phyloP scores from a whole-genome alignment of 805 yeast genomes.

The Starmera caribaea region DNA sequence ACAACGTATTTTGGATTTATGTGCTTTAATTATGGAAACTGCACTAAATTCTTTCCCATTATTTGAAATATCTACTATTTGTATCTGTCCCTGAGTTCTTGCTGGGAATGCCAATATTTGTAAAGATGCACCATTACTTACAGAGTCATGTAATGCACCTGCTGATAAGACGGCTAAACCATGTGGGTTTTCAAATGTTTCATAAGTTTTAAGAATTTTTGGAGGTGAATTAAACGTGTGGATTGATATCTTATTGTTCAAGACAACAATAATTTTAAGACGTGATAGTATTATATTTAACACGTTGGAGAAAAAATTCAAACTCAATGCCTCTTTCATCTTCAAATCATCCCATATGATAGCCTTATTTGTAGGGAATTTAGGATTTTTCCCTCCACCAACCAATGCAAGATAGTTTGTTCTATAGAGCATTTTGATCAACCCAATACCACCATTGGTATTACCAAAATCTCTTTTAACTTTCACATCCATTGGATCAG shows the following conservation, averaged over 20 bases:
- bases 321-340: slow-evolving; percentile 55
- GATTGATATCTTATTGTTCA: slow-evolving; percentile 57
- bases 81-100: slow-evolving; percentile 65
- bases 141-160: slow-evolving; percentile 14
- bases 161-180: slow-evolving; percentile 19
- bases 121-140: slow-evolving; percentile 14
- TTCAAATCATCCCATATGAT: slow-evolving; percentile 90
- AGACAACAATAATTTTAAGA: slow-evolving; percentile 63
- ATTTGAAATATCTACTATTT: slow-evolving; percentile 65
- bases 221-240: slow-evolving; percentile 83
- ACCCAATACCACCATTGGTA: slow-evolving; percentile 51
- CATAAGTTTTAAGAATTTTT: slow-evolving; percentile 31
- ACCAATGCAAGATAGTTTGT: slow-evolving; percentile 86
- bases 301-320: slow-evolving; percentile 73
- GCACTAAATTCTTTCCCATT: slow-evolving; percentile 52
- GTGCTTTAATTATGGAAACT: slow-evolving; percentile 69
- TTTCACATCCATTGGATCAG: slow-evolving; percentile 77
- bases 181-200: slow-evolving; percentile 18
- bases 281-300: slow-evolving; percentile 68
- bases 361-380: slow-evolving; percentile 68
- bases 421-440: slow-evolving; percentile 73
- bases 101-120: slow-evolving; percentile 74
- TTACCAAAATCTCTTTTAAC: slow-evolving; percentile 46
- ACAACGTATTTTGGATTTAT: slow-evolving; percentile 54
- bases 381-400: slow-evolving; percentile 82